A percentile compares a stretch with the other conserved stretches of the same genome.
Conservation (phyloP, 1,139 yeast species). For the Taphrina pruni region DNA sequence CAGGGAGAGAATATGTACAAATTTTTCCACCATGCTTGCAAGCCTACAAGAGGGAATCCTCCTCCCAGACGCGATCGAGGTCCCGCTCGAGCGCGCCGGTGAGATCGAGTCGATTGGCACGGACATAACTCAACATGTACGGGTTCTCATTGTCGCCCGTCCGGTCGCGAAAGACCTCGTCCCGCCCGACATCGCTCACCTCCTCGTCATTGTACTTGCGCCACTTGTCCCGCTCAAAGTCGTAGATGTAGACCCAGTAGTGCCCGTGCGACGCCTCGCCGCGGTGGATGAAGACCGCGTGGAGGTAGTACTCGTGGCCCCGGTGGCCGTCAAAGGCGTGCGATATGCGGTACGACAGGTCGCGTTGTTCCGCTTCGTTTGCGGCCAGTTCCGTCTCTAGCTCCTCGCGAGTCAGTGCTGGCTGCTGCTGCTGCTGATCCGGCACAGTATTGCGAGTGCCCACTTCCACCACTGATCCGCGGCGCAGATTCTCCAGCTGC, state of each 20-base stretch:
- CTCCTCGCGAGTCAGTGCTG: slow-evolving; percentile 6
- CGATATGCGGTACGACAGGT: slow-evolving; percentile 45
- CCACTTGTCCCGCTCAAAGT: slow-evolving; percentile 68
- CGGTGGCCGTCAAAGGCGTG: slow-evolving; percentile 56
- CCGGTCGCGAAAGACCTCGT: slow-evolving; percentile 64
- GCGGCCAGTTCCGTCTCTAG: slow-evolving; percentile 17
- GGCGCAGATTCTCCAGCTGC: slow-evolving; percentile 20
- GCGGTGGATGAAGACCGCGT: slow-evolving; percentile 91
- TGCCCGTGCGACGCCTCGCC: slow-evolving; percentile 98
- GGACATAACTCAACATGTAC: slow-evolving; percentile 43
- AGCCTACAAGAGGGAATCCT: slow-evolving; percentile 7
- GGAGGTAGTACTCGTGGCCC: slow-evolving; percentile 75
- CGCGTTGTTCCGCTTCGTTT: slow-evolving; percentile 25
- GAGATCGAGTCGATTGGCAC: slow-evolving; percentile 20
- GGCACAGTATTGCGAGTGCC: not conserved
- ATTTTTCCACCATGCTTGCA: not conserved
- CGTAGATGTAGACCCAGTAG: slow-evolving; percentile 92
- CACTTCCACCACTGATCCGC: slow-evolving; percentile 28
- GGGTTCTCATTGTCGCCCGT: slow-evolving; percentile 42
- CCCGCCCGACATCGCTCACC: slow-evolving; percentile 71
- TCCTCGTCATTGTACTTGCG: slow-evolving; percentile 92
- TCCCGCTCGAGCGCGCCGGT: slow-evolving; percentile 31
- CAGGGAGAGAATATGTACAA: not conserved
- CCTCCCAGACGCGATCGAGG: slow-evolving; percentile 19
- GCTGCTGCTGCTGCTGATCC: not conserved